Evolutionary conservation across 2,329 filamentous ascomycete species (phyloP).

Genomic region (Apiospora malaysiana): DNA sequence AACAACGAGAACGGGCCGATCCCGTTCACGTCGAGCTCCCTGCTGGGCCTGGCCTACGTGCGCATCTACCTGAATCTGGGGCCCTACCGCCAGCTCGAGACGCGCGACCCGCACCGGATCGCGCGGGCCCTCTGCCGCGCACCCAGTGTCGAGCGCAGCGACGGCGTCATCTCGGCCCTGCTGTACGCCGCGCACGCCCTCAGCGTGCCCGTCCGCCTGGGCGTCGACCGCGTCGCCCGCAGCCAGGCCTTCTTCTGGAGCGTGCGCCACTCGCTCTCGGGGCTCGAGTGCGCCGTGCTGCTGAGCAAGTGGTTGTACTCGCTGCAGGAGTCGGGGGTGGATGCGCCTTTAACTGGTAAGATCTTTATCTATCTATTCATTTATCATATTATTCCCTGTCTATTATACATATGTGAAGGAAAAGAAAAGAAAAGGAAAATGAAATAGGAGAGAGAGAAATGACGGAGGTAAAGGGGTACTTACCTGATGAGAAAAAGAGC

Average conservation of each 20-base stretch:
- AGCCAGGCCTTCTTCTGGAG: conserved; percentile 64
- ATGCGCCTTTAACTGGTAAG: conserved; percentile 37
- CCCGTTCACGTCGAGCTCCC: conserved; percentile 51
- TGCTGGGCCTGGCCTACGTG: conserved; percentile 52
- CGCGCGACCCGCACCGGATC: conserved; percentile 48
- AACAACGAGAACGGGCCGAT: conserved; percentile 48
- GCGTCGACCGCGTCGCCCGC: conserved; percentile 58
- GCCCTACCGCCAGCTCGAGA: conserved; percentile 48
- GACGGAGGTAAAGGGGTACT: too few species aligned
- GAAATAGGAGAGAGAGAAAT: too few species aligned
- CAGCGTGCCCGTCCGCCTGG: conserved; percentile 60
- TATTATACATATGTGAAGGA: not conserved
- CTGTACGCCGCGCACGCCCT: conserved; percentile 60
- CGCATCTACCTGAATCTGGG: conserved; percentile 53
- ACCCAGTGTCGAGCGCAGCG: conserved; percentile 51
- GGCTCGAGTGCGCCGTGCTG: conserved; percentile 59
- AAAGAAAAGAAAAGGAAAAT: not conserved
- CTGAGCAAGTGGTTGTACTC: conserved; percentile 55
- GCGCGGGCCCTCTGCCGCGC: conserved; percentile 44
- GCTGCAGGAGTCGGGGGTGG: conserved; percentile 30
- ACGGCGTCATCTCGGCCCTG: conserved; percentile 54
- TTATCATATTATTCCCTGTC: not conserved
- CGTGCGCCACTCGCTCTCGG: conserved; percentile 60
- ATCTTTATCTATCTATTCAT: not conserved
- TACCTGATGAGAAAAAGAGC: too few species aligned